Evolutionary conservation across 306 rosid species (phyloP).

Genomic region (Lagenaria siceraria): DNA sequence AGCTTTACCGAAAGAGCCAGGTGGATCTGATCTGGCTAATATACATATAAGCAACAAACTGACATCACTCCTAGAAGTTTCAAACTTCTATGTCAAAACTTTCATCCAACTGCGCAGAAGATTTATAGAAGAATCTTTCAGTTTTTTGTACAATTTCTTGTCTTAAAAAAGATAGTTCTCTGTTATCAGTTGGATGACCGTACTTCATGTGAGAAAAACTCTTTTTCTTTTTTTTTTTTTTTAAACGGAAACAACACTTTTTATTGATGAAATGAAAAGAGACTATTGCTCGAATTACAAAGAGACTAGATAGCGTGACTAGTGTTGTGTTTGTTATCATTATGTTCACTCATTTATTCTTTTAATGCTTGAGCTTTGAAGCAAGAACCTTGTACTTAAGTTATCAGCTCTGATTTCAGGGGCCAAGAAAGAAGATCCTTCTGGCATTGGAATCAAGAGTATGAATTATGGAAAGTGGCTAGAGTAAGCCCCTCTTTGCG

Average conservation of each 20-base stretch:
- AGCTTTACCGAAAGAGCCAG: neutral
- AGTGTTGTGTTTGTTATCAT: neutral
- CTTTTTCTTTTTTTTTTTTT: too few relatives aligned
- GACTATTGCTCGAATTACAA: too few relatives aligned
- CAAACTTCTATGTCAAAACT: neutral
- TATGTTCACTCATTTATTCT: neutral
- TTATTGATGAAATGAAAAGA: too few relatives aligned
- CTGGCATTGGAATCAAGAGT: slow-evolving; percentile 74
- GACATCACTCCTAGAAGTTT: neutral
- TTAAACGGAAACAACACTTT: too few relatives aligned
- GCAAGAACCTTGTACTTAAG: neutral
- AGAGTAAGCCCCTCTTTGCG: neutral
- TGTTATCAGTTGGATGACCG: neutral
- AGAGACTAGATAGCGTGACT: too few relatives aligned
- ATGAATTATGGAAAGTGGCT: slow-evolving; percentile 19
- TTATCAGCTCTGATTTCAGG: slow-evolving; percentile 38
- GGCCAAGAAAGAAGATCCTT: slow-evolving; percentile 97
- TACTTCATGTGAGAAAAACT: too few relatives aligned
- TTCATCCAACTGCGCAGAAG: neutral
- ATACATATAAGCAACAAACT: neutral
- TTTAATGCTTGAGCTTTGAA: neutral
- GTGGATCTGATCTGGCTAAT: neutral
- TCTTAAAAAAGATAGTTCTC: neutral
- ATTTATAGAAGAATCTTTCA: neutral
- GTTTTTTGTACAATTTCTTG: neutral